A percentile compares a stretch with the other conserved stretches of the same genome.
Evolutionary conservation across 106 monocot genomes (phyloP).

Genomic region (Iris macrosiphon): DNA sequence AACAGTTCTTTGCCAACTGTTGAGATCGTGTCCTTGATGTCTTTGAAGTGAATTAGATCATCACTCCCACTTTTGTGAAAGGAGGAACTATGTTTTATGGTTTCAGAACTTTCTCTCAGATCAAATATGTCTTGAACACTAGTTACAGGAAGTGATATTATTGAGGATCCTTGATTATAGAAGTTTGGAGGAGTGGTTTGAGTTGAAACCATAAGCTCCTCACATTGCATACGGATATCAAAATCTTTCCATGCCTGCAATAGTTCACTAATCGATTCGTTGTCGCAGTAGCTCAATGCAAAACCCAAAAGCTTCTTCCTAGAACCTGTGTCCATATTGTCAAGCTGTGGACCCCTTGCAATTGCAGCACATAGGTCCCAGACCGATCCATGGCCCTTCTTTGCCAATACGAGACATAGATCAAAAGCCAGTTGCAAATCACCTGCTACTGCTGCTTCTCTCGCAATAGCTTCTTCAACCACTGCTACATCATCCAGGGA

Average conservation of each 20-base stretch:
- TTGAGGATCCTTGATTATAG: conserved; percentile 37
- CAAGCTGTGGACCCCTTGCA: conserved; percentile 79
- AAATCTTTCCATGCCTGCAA: conserved; percentile 87
- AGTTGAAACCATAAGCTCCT: conserved; percentile 51
- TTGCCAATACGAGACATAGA: conserved; percentile 67
- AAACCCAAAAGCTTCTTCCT: conserved; percentile 80
- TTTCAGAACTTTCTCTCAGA: conserved; percentile 11
- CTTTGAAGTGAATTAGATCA: conserved; percentile 23
- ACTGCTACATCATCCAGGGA: conserved; percentile 62
- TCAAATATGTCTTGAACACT: conserved; percentile 29
- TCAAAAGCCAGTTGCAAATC: conserved; percentile 90
- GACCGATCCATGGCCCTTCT: conserved; percentile 76
- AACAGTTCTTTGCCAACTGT: conserved; percentile 30
- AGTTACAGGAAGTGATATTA: conserved; percentile 23
- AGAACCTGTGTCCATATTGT: conserved; percentile 70
- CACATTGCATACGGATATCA: conserved; percentile 48
- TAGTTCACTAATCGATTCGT: conserved; percentile 82
- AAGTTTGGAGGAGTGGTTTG: conserved; percentile 40
- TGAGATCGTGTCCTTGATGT: conserved; percentile 35
- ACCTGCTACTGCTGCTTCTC: conserved; percentile 85
- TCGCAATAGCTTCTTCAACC: conserved; percentile 81
- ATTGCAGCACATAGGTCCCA: conserved; percentile 96
- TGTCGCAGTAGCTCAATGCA: conserved; percentile 86
- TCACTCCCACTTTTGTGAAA: conserved; percentile 1
- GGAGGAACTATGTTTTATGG: not conserved